Evolutionary conservation across 352 stramenopile genomes (phyloP).

Genomic region (Phytophthora hybrid): DNA sequence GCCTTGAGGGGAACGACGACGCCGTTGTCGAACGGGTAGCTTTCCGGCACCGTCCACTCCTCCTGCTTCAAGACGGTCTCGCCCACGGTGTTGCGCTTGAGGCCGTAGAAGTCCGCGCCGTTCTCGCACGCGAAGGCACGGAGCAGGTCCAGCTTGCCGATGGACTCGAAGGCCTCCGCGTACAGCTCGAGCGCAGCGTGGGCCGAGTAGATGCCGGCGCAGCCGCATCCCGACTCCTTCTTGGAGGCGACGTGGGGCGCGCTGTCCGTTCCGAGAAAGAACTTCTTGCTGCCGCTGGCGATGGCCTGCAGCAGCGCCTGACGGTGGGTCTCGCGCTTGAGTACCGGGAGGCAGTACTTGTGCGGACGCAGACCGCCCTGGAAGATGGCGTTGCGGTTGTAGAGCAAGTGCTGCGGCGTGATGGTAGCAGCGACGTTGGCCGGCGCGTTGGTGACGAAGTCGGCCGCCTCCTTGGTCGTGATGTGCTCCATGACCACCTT

Average conservation of each 20-base stretch:
- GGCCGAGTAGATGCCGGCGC: conserved; percentile 97
- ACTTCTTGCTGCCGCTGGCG: conserved; percentile 94
- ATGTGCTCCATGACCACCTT: conserved; percentile 99
- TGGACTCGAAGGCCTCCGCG: conserved; percentile 96
- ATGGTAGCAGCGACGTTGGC: conserved; percentile 97
- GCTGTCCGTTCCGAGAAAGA: conserved; percentile 99
- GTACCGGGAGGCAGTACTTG: conserved; percentile 99
- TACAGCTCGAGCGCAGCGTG: conserved; percentile 98
- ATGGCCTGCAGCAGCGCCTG: conserved; percentile 92
- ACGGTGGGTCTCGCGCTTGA: conserved; percentile 96
- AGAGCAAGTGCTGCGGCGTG: conserved; percentile 99
- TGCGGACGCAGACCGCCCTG: conserved; percentile 97
- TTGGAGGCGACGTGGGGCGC: conserved; percentile 93
- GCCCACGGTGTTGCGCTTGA: conserved; percentile 89
- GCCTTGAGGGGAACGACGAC: conserved; percentile 94
- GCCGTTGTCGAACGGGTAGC: conserved; percentile 91
- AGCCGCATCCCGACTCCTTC: conserved; percentile 95
- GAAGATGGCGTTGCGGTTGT: conserved; percentile 98
- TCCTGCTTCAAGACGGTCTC: conserved; percentile 91
- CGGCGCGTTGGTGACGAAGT: conserved; percentile 92
- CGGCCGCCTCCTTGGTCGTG: conserved; percentile 96
- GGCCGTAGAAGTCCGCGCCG: conserved; percentile 97
- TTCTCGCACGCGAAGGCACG: conserved; percentile 95
- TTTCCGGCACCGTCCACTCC: conserved; percentile 91
- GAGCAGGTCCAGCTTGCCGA: conserved; percentile 93